Base-by-base conservation (phyloP, 805 yeast species). In the Priceomyces haplophilus region DNA sequence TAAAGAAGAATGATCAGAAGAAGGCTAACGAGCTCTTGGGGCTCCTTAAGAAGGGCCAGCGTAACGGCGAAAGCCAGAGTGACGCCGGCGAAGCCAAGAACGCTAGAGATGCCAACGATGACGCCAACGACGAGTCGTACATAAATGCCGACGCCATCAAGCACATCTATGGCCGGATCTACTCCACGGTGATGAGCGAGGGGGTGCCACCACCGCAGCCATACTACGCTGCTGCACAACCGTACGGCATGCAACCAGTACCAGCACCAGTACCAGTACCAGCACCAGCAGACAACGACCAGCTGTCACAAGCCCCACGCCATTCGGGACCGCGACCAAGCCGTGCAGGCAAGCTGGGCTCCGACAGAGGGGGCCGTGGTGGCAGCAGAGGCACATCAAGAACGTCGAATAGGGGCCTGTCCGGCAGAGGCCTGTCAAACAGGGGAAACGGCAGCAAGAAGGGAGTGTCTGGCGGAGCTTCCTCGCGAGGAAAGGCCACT, bases 111-210 rank as follows among this genome's bases (percentile, higher is more conserved):
- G 41, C 57, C 12, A 21, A 5, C 10, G 20, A 34, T 10, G 35
- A 18, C n/a, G 18, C 21, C 24, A 25, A 34, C 3, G 46, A 49
- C 7, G 58, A 50, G 23, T 51, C 46, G 13, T 44, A 41, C 15
- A 34, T 49, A 4, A 52, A 56, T 23, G 54, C 65, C 6, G 50
- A 61, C 30, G 70, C 73, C 4, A 65, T 69, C 43, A 65, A 67
- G 49, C 72, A 64, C 45, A 61, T 70, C 37, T 70, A 69, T 44
- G 73, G 72, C 2, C 72, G 68, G 45, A 70, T 70, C 32, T 69
- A 69, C 52, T 64, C 65, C 39, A 61, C 65, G 39, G 73, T 70
- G 19, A 69, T 70, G 75, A 58, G 51, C 48, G 69, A 69, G 40
- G 73, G 73, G 3, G 41, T 16, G 19, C 45, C 48, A 25, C 47